Conservation (phyloP, 176 grass and related monocot species). For the Zoysia pacifica region DNA sequence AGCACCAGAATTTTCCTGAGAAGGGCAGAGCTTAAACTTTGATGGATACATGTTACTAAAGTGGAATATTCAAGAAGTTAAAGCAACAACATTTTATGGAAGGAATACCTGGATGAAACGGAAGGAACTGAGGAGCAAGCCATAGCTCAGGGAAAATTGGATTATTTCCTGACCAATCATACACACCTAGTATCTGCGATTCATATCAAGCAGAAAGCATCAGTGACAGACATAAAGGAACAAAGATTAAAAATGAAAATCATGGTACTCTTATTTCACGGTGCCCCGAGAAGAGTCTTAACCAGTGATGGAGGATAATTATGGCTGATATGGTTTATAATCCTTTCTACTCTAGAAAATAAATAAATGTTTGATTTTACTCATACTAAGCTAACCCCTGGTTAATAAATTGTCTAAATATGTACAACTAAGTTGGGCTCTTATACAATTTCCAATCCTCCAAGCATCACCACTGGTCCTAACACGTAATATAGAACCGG, state of each 20-base stretch:
- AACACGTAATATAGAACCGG: neutral
- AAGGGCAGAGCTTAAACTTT: neutral
- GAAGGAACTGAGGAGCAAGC: constrained; percentile 39
- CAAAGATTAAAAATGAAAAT: neutral
- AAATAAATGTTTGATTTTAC: neutral
- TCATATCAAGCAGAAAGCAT: neutral
- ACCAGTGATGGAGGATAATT: neutral
- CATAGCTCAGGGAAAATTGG: constrained; percentile 55
- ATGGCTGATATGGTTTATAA: neutral
- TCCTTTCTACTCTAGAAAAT: neutral
- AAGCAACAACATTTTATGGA: neutral
- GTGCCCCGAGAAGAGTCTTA: neutral
- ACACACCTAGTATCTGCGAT: constrained; percentile 52
- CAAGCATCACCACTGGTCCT: neutral
- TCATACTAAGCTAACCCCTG: neutral
- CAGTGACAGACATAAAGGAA: neutral
- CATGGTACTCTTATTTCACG: neutral
- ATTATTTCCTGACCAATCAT: constrained; percentile 61
- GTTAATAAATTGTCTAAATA: neutral
- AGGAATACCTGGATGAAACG: constrained; percentile 46
- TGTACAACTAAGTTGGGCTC: neutral
- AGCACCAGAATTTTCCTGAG: constrained; percentile 66
- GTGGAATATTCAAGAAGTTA: neutral
- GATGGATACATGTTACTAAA: neutral
- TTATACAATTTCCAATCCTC: neutral